Evolutionary conservation across 345 rosid species (phyloP).

Genomic region (Pseudoturritis turrita): DNA sequence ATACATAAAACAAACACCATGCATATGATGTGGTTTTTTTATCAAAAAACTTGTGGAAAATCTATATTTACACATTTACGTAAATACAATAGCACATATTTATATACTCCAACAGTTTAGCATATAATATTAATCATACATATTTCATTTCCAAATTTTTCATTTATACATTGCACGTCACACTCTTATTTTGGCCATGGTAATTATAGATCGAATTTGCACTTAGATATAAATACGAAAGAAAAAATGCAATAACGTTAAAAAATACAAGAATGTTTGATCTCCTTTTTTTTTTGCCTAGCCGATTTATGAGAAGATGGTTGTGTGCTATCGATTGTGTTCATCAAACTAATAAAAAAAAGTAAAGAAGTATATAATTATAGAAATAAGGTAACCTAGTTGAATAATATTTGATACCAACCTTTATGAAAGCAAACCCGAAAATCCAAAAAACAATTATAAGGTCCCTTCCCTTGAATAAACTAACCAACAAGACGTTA

Average conservation of each 20-base stretch:
- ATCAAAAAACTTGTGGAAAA: neutral
- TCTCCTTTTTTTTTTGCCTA: neutral
- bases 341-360: neutral
- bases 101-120: too few species aligned
- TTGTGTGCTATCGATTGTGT: neutral
- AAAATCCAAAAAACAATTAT: neutral
- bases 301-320: neutral
- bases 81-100: neutral
- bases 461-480: neutral
- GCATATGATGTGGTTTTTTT: neutral
- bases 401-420: neutral
- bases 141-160: too few species aligned
- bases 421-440: neutral
- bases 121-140: too few species aligned
- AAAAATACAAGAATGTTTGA: too few species aligned
- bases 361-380: neutral
- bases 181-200: too few species aligned
- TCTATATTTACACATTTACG: neutral
- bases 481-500: neutral
- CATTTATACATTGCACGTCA: too few species aligned
- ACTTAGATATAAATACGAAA: too few species aligned
- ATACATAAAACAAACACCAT: slow-evolving; percentile 10
- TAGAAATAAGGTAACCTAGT: neutral
- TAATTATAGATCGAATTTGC: too few species aligned
- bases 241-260: too few species aligned